Percentiles rank a stretch among this genome's conserved stretches.
Conservation (phyloP, 2,329 filamentous ascomycete species). For the Aureobasidium sp. region DNA sequence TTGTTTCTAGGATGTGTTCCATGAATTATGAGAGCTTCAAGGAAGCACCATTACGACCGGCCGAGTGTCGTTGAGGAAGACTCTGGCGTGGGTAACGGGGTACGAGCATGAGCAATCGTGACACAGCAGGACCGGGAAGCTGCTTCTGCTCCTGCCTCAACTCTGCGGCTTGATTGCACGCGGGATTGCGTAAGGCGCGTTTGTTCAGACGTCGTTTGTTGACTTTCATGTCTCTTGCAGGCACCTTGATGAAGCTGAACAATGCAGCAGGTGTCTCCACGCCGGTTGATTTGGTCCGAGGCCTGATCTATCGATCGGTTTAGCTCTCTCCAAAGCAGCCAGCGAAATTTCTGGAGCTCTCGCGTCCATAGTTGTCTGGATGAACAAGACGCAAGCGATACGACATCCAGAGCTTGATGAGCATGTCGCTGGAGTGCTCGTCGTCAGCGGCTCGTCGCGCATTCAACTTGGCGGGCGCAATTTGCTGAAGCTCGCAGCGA, state of each 20-base stretch:
- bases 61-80: background rate
- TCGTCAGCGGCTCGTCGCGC: conserved; percentile 7
- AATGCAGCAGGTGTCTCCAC: conserved; percentile 7
- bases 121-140: background rate
- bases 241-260: conserved; percentile 8
- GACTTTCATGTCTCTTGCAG: background rate
- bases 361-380: background rate
- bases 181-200: background rate
- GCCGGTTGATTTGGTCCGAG: background rate
- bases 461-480: conserved; percentile 8
- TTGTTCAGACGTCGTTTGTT: background rate
- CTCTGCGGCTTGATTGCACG: background rate
- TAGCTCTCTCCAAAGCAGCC: background rate
- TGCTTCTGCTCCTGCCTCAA: background rate
- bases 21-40: background rate
- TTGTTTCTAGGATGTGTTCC: background rate
- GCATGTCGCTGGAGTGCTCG: background rate
- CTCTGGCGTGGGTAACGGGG: background rate
- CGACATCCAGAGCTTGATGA: background rate
- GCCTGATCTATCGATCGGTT: background rate
- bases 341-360: background rate
- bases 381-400: background rate
- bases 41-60: background rate
- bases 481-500: conserved; percentile 8
- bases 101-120: background rate